Conservation (phyloP, 2,329 filamentous ascomycete genomes). For the Talaromyces sp. region DNA sequence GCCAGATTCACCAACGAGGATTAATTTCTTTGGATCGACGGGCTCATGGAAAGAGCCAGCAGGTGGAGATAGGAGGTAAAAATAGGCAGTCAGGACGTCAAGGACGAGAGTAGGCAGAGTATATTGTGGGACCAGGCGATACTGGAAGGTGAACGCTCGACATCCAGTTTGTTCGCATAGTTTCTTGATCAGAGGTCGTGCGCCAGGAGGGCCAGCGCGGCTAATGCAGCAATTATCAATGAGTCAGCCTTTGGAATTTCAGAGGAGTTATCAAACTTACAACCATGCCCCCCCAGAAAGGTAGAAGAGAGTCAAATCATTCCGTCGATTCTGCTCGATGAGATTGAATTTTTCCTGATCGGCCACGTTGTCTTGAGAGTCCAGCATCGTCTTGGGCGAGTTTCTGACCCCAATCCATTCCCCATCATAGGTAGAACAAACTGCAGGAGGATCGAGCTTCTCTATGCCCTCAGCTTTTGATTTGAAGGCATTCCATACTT, state of each 20-base stretch:
- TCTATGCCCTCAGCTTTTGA: slow-evolving; percentile 8
- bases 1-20: slow-evolving; percentile 13
- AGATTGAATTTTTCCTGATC: slow-evolving; percentile 12
- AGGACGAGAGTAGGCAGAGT: slow-evolving; percentile 1
- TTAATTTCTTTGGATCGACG: slow-evolving; percentile 12
- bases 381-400: neutral
- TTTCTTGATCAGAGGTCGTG: slow-evolving; percentile 9
- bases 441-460: slow-evolving; percentile 10
- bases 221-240: slow-evolving; percentile 4
- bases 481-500: slow-evolving; percentile 10
- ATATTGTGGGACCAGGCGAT: slow-evolving; percentile 11
- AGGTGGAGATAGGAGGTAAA: slow-evolving; percentile 13
- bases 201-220: slow-evolving; percentile 8
- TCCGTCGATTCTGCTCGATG: neutral
- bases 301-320: slow-evolving; percentile 16
- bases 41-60: slow-evolving; percentile 9
- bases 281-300: slow-evolving; percentile 14
- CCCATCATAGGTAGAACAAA: neutral
- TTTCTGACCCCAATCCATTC: slow-evolving; percentile 3
- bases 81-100: slow-evolving; percentile 11
- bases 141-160: slow-evolving; percentile 14
- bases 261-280: slow-evolving; percentile 1
- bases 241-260: neutral
- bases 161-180: neutral
- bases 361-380: neutral